Evolutionary conservation across 2,329 filamentous ascomycete species (phyloP), one percentile per base, ranked within the genome.

Genomic region (Calonectria hongkongensis): DNA sequence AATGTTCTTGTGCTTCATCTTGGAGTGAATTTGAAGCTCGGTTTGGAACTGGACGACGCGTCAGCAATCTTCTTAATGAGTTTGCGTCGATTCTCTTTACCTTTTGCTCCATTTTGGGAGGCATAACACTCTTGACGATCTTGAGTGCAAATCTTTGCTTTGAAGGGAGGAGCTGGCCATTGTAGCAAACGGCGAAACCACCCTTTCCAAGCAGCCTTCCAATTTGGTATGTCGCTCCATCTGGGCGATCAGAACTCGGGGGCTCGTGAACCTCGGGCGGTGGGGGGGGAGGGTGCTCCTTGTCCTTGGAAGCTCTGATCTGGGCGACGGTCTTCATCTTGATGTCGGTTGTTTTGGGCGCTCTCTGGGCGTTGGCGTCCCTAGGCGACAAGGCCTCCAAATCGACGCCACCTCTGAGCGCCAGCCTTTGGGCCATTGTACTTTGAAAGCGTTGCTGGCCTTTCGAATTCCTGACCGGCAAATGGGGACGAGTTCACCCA

Each of bases 11-110:
- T 99, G 97, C 71, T 93, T 92, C 92, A 99, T 96, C 83, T 98
- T 99, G 51, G 97, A 98, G 86, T 99, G 97, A 73, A 99, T 98
- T 85, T 98, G 96, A 8, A 99, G 91, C 84, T 99, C 97, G 27
- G 91, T 91, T 91, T 93, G 91, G 79, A 93, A 93, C 91, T 92
- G 21, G 60, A 50, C 1, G 16, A 21, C 15, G 10, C 8, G 76
- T 83, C 66, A 82, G 75, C 56, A 36, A 21, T 47, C 15, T 36
- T 30, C 7, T 9, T 10, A 7, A 16, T 1, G 27, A 33, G 4
- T 8, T 25, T n/a, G n/a, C 21, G 75, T 83, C 65, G 18, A 6
- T n/a, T 3, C 8, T 21, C 3, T 21, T 47, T 73, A 95, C 94
- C 92, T 96, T 96, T 84, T 96, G 94, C 82, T 94, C 93, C 89